phyloP scores from a whole-genome alignment of 176 grass and related monocot species.

The Eremochloa ophiuroides region DNA sequence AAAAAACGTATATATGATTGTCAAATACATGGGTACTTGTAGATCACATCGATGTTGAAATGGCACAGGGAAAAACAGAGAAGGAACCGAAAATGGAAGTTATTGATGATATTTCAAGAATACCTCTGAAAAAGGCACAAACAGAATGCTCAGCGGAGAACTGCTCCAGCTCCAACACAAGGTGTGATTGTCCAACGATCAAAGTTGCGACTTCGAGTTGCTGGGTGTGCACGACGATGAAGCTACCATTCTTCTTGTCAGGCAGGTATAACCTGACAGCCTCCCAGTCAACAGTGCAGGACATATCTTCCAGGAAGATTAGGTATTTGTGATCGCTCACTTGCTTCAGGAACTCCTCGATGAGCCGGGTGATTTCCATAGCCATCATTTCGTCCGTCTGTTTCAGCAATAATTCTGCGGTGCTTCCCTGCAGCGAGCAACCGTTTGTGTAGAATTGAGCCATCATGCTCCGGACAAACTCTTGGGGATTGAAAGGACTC shows the following conservation, averaged over 20 bases:
- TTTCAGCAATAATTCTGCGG: not conserved
- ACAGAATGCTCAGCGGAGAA: too few species aligned
- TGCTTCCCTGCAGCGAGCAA: not conserved
- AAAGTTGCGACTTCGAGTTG: too few species aligned
- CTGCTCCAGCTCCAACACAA: too few species aligned
- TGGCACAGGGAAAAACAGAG: not conserved
- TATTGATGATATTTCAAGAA: too few species aligned
- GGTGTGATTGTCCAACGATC: too few species aligned
- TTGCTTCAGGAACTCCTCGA: not conserved
- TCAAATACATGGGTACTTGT: not conserved
- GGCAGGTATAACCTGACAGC: too few species aligned
- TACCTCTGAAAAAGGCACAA: not conserved
- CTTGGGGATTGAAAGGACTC: not conserved
- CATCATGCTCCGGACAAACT: not conserved
- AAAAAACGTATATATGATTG: not conserved
- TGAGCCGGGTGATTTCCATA: not conserved
- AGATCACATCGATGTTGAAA: not conserved
- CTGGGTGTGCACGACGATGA: too few species aligned
- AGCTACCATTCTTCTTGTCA: too few species aligned
- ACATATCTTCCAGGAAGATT: constrained; percentile 13
- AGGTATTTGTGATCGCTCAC: not conserved
- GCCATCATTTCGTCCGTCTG: not conserved
- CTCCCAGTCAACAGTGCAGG: not conserved
- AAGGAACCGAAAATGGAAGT: not conserved
- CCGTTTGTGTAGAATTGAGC: not conserved